Conservation (phyloP, 2,329 filamentous ascomycete genomes). For the Penicillium expansum region DNA sequence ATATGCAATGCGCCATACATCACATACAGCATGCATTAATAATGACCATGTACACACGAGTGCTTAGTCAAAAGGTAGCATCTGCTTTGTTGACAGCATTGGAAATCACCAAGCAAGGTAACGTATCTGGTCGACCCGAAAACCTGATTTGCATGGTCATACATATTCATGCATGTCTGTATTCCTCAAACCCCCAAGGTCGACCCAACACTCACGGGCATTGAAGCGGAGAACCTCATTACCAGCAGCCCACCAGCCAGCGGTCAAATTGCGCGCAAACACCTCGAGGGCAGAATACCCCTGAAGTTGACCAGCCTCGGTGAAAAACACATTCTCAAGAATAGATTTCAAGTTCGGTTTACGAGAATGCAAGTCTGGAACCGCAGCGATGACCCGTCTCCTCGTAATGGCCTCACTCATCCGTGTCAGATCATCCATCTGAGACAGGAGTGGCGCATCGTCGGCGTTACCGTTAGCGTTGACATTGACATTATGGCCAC, state of each 20-base stretch:
- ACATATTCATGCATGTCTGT: not conserved
- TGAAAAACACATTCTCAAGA: slow-evolving; percentile 50
- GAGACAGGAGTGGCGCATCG: not conserved
- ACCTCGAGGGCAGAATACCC: slow-evolving; percentile 56
- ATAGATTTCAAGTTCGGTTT: slow-evolving; percentile 61
- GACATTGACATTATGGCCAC: slow-evolving; percentile 14
- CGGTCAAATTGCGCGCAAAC: slow-evolving; percentile 59
- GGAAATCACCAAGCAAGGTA: not conserved
- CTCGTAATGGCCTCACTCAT: slow-evolving; percentile 28
- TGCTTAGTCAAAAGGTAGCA: not conserved
- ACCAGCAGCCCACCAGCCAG: slow-evolving; percentile 62
- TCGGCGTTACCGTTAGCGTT: slow-evolving; percentile 18
- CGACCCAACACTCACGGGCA: slow-evolving; percentile 51
- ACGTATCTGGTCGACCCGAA: not conserved
- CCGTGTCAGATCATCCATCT: slow-evolving; percentile 5
- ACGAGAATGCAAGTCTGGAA: slow-evolving; percentile 63
- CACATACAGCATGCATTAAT: not conserved
- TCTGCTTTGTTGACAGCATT: not conserved
- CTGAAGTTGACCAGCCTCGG: not conserved
- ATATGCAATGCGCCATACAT: not conserved
- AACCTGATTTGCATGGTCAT: not conserved
- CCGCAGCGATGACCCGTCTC: slow-evolving; percentile 55
- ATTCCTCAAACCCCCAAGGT: not conserved
- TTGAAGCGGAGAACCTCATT: slow-evolving; percentile 63
- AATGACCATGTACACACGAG: not conserved